Evolutionary conservation across 805 yeast genomes (phyloP), one percentile per base, ranked within the genome.

Genomic region (Schizosaccharomyces osmophilus): DNA sequence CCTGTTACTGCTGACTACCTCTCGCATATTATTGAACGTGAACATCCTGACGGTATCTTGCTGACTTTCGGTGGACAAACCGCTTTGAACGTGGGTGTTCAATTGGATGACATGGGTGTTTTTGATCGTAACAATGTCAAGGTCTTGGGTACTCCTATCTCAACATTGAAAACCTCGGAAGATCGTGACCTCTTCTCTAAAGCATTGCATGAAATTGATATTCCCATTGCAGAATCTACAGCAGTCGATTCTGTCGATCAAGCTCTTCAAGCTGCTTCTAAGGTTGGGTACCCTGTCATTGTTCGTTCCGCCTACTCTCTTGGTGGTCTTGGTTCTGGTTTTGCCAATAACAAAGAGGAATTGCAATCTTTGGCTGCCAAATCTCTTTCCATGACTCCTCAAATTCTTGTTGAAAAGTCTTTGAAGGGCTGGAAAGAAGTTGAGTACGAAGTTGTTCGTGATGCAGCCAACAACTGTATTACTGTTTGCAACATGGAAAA

Each of bases 401-500:
- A 90, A 77, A 88, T 90, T 67, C 77, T 90, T 67, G 97, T 90
- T 65, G 98, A 90, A 75, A 89, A 85, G 78, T 43, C 55, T 8
- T 31, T 90, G 95, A 93, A 93, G 77, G 98, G 98, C 65, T 90
- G 98, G 98, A 90, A 90, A 73, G 98, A 90, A 76, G 85, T 90
- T 68, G 98, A 90, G 76, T 90, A 90, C 73, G 98, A 90, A 75
- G 98, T 90, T 73, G 98, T 90, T 62, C 87, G 98, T 74, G 98
- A 90, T 75, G 89, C 94, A 61, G 84, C 82, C 68, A 97, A 87
- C 73, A 90, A 90, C 81, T 90, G 98, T 82, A 87, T 90, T 69
- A 90, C 98, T 59, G 98, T 90, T 65, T 90, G 98, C 80, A 90
- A 90, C 77, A 90, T 90, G 98, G 98, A 90, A 76, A 90, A 90